Evolutionary conservation across 176 grass and related monocot genomes (phyloP), one percentile per base, ranked within the genome.

Genomic region (Oryza meyeriana): DNA sequence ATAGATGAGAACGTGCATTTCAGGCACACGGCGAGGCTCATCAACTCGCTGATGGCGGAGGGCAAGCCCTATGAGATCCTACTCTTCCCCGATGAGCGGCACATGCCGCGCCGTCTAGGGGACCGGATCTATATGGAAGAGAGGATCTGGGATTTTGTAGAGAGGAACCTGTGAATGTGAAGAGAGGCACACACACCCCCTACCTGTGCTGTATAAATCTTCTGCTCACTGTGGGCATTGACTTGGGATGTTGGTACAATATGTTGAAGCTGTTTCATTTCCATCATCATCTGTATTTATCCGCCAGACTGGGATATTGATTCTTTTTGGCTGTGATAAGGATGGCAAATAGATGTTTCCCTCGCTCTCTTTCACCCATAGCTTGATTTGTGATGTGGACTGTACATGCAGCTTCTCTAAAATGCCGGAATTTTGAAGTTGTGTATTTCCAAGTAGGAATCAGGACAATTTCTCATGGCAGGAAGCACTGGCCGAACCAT

Each of bases 1-100:
- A 94, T 94, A 12, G 97, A 99, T 16, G 97, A 99, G 82, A 99
- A 99, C 12, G 97, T 99, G 76, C 97, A 99, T 80, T 99, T 95
- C 70, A 86, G 97, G 87, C 97, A 99, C 81, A 99, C 97, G 0
- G 97, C 97, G 1, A 92, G 97, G 40, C 89, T 99, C 10, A 72
- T 99, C 78, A 99, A 99, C 11, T 71, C 83, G 16, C 81, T 99
- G 47, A 94, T 96, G 79, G 87, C 89, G 7, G 91, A 86, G 36
- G 79, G 97, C 26, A 99, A 96, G 80, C 81, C 86, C 0, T 99
- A 99, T 1, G 97, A 99, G 77, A 92, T 99, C 83, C 85, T 99
- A 38, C 75, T 99, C 36, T 99, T 99, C 61, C 97, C 97, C 1
- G 97, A 99, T 0, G 97, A 96, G 48, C 78, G 93, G 61, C 97